Conservation (phyloP, 768 basidiomycete species). For the Lepiota subincarnata region DNA sequence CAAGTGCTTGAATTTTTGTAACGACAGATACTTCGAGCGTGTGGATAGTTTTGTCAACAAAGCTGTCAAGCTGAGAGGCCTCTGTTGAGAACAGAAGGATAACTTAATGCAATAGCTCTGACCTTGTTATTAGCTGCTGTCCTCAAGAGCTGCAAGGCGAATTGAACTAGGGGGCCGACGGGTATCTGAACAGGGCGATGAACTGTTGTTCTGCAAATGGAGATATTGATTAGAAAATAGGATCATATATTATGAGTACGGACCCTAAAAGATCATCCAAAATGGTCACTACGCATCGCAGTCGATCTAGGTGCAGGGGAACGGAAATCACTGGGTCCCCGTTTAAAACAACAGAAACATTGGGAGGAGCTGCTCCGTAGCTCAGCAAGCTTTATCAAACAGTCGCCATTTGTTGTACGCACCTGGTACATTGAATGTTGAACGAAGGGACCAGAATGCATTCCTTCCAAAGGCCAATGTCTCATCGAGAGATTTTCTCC, state of each 20-base stretch:
- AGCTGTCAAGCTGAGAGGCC: conserved; percentile 38
- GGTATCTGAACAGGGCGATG: conserved; percentile 68
- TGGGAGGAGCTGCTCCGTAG: conserved; percentile 5
- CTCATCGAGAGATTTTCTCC: conserved; percentile 75
- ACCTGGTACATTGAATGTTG: conserved; percentile 54
- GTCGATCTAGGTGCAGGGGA: conserved; percentile 57
- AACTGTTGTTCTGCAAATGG: conserved; percentile 40
- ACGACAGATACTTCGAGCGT: conserved; percentile 51
- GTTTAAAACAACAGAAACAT: conserved; percentile 9
- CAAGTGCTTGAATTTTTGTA: conserved; percentile 49
- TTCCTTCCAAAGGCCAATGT: conserved; percentile 63
- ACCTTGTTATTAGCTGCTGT: conserved; percentile 28
- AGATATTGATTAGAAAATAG: conserved; percentile 1
- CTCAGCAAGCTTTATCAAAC: background rate
- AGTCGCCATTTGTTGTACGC: conserved; percentile 12
- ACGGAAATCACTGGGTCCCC: conserved; percentile 47
- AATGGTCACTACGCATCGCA: conserved; percentile 53
- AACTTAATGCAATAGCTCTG: background rate
- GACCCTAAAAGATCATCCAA: conserved; percentile 50
- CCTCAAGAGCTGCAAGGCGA: conserved; percentile 47
- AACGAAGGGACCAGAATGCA: conserved; percentile 53
- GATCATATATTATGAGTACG: background rate
- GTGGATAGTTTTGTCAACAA: conserved; percentile 47
- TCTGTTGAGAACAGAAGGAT: conserved; percentile 5
- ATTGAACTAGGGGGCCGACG: conserved; percentile 54